Evolutionary conservation across 2,329 filamentous ascomycete species (phyloP).

Genomic region (Trichoderma gracile): DNA sequence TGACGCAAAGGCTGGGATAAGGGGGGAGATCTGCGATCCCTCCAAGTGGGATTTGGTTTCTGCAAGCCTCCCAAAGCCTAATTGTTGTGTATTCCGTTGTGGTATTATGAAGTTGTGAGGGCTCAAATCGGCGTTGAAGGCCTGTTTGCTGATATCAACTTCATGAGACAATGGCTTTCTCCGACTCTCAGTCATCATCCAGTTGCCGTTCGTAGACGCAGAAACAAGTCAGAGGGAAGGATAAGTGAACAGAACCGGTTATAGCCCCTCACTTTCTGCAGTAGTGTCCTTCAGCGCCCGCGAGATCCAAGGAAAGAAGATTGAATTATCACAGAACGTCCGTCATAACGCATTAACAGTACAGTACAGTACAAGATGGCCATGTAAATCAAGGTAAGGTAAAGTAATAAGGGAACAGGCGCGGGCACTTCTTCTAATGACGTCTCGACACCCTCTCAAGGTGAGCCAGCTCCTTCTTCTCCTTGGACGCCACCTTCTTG

Average conservation of each 20-base stretch:
- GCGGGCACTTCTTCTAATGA: constrained; percentile 15
- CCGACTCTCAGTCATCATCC: neutral
- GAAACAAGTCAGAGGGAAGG: too few relatives aligned
- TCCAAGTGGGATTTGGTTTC: neutral
- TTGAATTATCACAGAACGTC: too few relatives aligned
- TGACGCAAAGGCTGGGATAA: neutral
- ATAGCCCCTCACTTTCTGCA: too few relatives aligned
- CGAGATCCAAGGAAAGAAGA: neutral
- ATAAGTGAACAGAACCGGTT: neutral
- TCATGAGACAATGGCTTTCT: neutral
- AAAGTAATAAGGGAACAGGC: neutral
- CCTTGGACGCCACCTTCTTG: constrained; percentile 85
- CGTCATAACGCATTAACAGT: neutral
- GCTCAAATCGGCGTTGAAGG: neutral
- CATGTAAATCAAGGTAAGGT: too few relatives aligned
- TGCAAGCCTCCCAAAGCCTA: neutral
- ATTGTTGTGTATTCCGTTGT: neutral
- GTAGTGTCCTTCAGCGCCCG: neutral
- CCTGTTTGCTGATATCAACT: neutral
- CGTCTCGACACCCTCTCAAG: constrained; percentile 37
- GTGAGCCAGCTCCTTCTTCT: constrained; percentile 70
- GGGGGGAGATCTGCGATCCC: constrained; percentile 1
- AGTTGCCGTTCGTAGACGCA: neutral
- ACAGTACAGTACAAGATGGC: neutral
- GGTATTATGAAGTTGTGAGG: neutral